Percentiles rank a stretch among this genome's conserved stretches.
Conservation (phyloP, 257 asterid genomes). For the Primulina huaijiensis region DNA sequence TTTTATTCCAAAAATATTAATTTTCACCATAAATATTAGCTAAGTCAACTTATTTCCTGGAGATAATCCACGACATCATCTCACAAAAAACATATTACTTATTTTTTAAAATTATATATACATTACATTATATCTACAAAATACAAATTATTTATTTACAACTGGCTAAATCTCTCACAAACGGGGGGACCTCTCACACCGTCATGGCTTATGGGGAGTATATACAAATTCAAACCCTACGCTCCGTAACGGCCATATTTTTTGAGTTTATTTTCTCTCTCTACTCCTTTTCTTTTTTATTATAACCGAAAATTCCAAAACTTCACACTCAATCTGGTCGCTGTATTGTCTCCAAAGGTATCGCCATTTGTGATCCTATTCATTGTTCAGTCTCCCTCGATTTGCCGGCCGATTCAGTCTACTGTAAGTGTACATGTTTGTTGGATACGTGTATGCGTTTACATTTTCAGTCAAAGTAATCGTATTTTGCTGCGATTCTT, state of each 20-base stretch:
- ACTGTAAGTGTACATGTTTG: conserved; percentile 30
- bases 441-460: conserved; percentile 6
- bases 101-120: too few relatives aligned
- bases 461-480: background rate
- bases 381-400: conserved; percentile 23
- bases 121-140: too few relatives aligned
- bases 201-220: conserved; percentile 23
- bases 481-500: background rate
- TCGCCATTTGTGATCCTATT: conserved; percentile 35
- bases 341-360: conserved; percentile 18
- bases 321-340: conserved; percentile 29
- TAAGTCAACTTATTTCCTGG: too few relatives aligned
- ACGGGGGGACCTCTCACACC: conserved; percentile 21
- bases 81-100: too few relatives aligned
- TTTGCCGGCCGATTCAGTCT: conserved; percentile 45
- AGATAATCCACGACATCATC: too few relatives aligned
- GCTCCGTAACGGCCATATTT: conserved; percentile 55
- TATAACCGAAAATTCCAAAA: conserved; percentile 24
- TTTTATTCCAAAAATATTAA: too few relatives aligned
- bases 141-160: conserved; percentile 1
- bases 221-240: conserved; percentile 38
- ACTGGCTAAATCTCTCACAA: conserved; percentile 36
- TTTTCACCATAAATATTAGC: too few relatives aligned
- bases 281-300: conserved; percentile 7
- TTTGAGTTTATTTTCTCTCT: conserved; percentile 17